Evolutionary conservation across 2,329 filamentous ascomycete species (phyloP), one percentile per base, ranked within the genome.

Genomic region (Nemania sp.): DNA sequence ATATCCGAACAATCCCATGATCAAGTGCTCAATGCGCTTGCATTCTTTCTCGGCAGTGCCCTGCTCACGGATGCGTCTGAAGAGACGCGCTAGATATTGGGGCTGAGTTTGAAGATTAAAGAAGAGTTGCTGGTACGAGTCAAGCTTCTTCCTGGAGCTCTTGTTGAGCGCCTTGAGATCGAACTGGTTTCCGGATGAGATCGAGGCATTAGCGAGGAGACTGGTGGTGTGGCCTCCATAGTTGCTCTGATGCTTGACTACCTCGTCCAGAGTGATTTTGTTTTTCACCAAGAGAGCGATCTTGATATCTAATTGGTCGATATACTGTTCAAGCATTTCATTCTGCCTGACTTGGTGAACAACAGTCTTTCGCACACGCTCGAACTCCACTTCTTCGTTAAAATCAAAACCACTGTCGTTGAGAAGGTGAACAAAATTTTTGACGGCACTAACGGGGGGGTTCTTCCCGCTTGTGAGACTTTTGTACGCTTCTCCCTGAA

Each of bases 381-480:
- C 95, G 67, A 98, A 97, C 73, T 99, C 95, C 53, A 99, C 89
- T 74, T 99, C 95, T 74, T 98, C 94, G 73, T 99, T 96, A 77
- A 99, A 99, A 74, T 99, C 95, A 70, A 99, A 97, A 72, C 97
- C 94, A 71, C 92, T 98, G 76, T 99, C 95, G 71, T 98, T 99
- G 59, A 99, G 87, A 39, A 99, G 83, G 75, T 99, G 95, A 2
- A 99, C 92, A 74, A 99, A 99, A 73, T 96, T 96, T 80, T 98
- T 97, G 73, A 99, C 91, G 0, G 96, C 97, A 40, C 92, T 92
- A 60, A 99, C 92, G 0, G 95, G 95, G 21, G 95, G 95, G 72
- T 98, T 98, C 78, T 97, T 97, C 62, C 95, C 96, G 34, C 88
- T 93, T 2, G 93, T 98, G 66, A 99, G 82, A 73, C 91, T 97